Evolutionary conservation across 83 land plant species (phyloP).

Genomic region (Thuja plicata): DNA sequence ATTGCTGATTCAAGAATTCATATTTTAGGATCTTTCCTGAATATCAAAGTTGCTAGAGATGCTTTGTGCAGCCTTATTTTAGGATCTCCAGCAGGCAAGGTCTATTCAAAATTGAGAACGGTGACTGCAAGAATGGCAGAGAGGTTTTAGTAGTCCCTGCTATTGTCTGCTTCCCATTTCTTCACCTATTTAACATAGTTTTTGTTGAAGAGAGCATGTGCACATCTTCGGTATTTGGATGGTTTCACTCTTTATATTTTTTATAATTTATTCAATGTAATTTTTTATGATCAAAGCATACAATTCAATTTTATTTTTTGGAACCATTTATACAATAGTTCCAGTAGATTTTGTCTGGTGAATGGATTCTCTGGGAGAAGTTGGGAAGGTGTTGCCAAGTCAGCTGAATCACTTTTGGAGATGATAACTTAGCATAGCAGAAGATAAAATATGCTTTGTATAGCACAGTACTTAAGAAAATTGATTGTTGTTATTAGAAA

Average conservation of each 20-base stretch:
- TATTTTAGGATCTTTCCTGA: slow-evolving; percentile 77
- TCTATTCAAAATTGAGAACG: slow-evolving; percentile 84
- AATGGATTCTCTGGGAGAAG: background rate
- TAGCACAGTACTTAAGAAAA: too few species aligned
- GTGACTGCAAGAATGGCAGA: slow-evolving; percentile 74
- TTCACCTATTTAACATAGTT: background rate
- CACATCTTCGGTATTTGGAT: background rate
- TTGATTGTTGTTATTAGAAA: background rate
- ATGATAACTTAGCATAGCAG: background rate
- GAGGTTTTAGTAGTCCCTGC: slow-evolving; percentile 31
- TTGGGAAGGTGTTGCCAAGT: background rate
- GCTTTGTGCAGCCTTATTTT: slow-evolving; percentile 91
- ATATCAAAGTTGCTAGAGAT: slow-evolving; percentile 89
- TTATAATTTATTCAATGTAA: background rate
- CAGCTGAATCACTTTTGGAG: background rate
- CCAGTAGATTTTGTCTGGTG: background rate
- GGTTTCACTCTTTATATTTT: background rate
- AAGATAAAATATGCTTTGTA: background rate
- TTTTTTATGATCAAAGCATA: background rate
- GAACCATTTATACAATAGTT: background rate
- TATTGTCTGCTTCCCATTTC: background rate
- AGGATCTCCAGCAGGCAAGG: slow-evolving; percentile 96
- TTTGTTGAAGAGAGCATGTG: background rate
- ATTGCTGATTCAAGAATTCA: slow-evolving; percentile 92
- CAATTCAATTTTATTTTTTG: background rate